Percentiles rank a stretch among this genome's conserved stretches.
These are phyloP conservation scores for Collariella sp. DNA, from an alignment of 495 filamentous ascomycete species.

Conservation along the genomic window DNA sequence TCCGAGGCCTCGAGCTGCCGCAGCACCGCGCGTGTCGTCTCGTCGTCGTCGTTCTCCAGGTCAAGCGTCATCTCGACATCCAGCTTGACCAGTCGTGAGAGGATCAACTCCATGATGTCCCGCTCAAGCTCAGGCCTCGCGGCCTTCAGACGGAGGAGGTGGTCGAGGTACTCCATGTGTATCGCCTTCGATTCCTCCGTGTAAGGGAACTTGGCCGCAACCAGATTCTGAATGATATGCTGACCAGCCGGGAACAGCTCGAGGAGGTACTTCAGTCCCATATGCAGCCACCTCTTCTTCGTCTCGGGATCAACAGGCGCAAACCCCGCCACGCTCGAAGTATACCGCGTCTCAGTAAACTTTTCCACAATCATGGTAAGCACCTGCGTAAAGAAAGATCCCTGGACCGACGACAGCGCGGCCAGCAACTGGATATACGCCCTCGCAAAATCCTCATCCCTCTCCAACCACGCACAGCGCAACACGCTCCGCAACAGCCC, in stretches of 20 bases:
- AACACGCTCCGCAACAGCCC: constrained; percentile 66
- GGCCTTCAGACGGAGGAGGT: constrained; percentile 61
- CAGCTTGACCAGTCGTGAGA: constrained; percentile 72
- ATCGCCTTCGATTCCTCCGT: constrained; percentile 60
- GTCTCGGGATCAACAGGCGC: constrained; percentile 47
- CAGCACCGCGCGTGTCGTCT: constrained; percentile 41
- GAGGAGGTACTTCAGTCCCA: constrained; percentile 64
- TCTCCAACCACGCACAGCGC: constrained; percentile 71
- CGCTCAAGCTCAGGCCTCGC: constrained; percentile 74
- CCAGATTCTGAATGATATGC: constrained; percentile 53
- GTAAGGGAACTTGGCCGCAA: constrained; percentile 63
- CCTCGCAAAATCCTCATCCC: constrained; percentile 70
- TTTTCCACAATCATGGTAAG: constrained; percentile 72
- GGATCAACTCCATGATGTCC: constrained; percentile 75
- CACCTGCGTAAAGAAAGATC: constrained; percentile 44
- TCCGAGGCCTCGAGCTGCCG: constrained; percentile 26
- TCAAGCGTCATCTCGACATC: constrained; percentile 93
- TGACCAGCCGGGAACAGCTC: constrained; percentile 66
- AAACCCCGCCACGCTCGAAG: constrained; percentile 51
- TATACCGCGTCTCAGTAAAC: constrained; percentile 48
- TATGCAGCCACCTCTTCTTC: constrained; percentile 62
- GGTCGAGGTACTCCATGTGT: constrained; percentile 69
- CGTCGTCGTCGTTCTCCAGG: constrained; percentile 56
- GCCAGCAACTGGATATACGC: constrained; percentile 74
- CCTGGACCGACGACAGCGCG: constrained; percentile 71